phyloP scores from a whole-genome alignment of 352 stramenopile genomes.

The Albugo laibachii region DNA sequence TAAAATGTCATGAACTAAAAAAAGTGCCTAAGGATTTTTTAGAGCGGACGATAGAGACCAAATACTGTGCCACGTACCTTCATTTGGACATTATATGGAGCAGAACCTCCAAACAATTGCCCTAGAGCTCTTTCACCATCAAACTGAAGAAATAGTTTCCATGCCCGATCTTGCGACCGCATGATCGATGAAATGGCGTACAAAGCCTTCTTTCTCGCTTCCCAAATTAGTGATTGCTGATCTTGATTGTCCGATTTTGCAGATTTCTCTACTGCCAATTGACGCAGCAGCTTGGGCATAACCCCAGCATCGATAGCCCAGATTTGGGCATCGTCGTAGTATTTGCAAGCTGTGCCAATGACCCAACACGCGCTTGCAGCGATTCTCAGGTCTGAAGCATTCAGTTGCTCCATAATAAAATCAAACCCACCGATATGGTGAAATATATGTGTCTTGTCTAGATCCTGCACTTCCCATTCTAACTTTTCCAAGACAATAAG shows the following conservation, averaged over 20 bases:
- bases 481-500: constrained; percentile 39
- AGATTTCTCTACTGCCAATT: constrained; percentile 18
- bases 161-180: constrained; percentile 37
- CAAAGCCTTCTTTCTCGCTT: constrained; percentile 69
- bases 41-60: background rate
- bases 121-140: constrained; percentile 17
- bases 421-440: constrained; percentile 70
- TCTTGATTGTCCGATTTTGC: background rate
- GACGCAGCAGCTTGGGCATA: constrained; percentile 42
- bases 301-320: constrained; percentile 59
- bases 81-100: constrained; percentile 29
- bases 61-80: constrained; percentile 20
- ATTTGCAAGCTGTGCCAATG: constrained; percentile 56
- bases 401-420: constrained; percentile 47
- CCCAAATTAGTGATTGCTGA: constrained; percentile 13
- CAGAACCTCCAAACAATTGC: constrained; percentile 17
- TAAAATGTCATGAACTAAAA: constrained; percentile 54
- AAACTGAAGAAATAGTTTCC: constrained; percentile 36
- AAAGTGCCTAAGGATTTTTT: constrained; percentile 14
- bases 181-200: constrained; percentile 62
- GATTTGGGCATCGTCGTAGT: constrained; percentile 63
- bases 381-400: constrained; percentile 40
- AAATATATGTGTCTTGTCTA: constrained; percentile 76
- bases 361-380: constrained; percentile 44
- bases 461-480: constrained; percentile 75